phyloP scores from a whole-genome alignment of 2,329 filamentous ascomycete genomes.

The Curvularia verruculosa region DNA sequence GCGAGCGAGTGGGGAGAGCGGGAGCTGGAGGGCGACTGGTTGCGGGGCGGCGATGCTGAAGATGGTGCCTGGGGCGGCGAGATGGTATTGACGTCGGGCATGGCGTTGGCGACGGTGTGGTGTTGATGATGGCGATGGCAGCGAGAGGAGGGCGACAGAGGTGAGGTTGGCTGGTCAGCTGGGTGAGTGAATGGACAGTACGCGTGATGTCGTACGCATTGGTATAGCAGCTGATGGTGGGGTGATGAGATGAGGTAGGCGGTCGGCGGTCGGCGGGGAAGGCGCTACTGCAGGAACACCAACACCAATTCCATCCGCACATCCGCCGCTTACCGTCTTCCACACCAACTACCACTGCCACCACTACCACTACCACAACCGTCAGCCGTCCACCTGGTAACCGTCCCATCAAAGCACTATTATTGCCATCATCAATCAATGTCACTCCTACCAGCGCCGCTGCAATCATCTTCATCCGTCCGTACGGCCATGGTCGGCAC shows the following conservation, averaged over 20 bases:
- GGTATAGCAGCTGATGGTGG: constrained; percentile 5
- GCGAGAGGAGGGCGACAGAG: neutral
- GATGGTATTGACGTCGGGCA: constrained; percentile 65
- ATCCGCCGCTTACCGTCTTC: no score
- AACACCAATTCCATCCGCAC: no score
- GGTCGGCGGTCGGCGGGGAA: neutral
- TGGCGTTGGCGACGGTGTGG: neutral
- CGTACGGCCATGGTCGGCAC: neutral
- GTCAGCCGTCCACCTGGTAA: no score
- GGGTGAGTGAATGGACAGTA: neutral
- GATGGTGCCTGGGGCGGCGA: constrained; percentile 54
- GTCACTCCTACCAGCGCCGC: neutral
- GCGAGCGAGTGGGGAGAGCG: constrained; percentile 72
- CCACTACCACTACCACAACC: neutral
- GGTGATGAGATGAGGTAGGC: no score
- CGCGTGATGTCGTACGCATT: neutral
- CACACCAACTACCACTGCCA: neutral
- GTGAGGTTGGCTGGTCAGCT: neutral
- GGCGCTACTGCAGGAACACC: constrained; percentile 14
- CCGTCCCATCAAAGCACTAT: no score
- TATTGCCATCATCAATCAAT: neutral
- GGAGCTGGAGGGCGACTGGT: constrained; percentile 46
- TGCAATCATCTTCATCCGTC: neutral
- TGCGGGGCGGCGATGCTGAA: constrained; percentile 40
- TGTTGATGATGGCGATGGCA: neutral